These are phyloP conservation scores for Naganishia antarctica DNA, from an alignment of 768 basidiomycete genomes.

Conservation along the genomic window DNA sequence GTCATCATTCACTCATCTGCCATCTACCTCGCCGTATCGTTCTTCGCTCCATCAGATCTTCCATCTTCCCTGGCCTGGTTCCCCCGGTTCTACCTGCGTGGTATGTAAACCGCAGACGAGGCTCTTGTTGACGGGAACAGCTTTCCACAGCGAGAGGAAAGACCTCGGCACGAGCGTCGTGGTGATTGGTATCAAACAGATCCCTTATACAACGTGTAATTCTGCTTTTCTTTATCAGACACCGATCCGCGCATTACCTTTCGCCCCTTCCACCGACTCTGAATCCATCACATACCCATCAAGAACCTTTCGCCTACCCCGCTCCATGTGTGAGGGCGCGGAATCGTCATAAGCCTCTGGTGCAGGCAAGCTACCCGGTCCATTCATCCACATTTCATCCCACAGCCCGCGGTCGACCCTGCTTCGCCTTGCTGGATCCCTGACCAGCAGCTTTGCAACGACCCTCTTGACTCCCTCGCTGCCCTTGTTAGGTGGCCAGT, in stretches of 20 bases:
- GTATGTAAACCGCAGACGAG: too few relatives aligned
- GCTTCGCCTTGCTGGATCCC: slow-evolving; percentile 62
- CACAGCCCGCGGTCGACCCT: slow-evolving; percentile 59
- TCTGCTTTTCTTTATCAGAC: neutral
- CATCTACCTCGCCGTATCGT: too few relatives aligned
- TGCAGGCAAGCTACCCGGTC: slow-evolving; percentile 30
- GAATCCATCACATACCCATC: slow-evolving; percentile 12
- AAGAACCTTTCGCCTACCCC: neutral
- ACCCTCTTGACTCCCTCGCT: slow-evolving; percentile 51
- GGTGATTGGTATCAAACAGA: too few relatives aligned
- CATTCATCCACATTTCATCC: slow-evolving; percentile 56
- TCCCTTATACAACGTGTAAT: slow-evolving; percentile 4
- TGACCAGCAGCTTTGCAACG: slow-evolving; percentile 62
- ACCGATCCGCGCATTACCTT: too few relatives aligned
- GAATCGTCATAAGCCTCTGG: neutral
- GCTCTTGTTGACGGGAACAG: too few relatives aligned
- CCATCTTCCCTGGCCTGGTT: too few relatives aligned
- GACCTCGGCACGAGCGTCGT: too few relatives aligned
- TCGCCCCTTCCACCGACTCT: neutral
- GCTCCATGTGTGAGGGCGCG: neutral
- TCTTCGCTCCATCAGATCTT: too few relatives aligned
- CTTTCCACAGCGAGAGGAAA: too few relatives aligned
- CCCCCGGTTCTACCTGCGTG: too few relatives aligned
- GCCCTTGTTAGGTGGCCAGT: slow-evolving; percentile 57
- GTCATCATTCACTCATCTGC: too few relatives aligned